Percentiles rank a stretch among this genome's conserved stretches.
phyloP scores from a whole-genome alignment of 306 rosid genomes.

The Acacia crassicarpa region DNA sequence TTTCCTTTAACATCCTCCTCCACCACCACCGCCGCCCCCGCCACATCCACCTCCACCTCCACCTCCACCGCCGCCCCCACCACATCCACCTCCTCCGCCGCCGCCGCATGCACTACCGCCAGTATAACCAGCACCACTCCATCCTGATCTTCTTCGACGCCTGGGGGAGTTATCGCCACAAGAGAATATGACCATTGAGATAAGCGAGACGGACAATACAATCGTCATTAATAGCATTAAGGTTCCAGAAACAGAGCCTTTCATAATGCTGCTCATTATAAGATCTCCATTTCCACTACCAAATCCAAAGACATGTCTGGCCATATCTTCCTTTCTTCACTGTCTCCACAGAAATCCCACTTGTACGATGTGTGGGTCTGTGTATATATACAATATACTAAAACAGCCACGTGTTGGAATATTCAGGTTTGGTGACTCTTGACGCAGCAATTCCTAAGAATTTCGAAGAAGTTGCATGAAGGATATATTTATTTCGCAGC shows the following conservation, averaged over 20 bases:
- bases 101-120: neutral
- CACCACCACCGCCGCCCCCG: neutral
- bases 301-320: neutral
- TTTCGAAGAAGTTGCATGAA: neutral
- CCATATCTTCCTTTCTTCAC: neutral
- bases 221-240: neutral
- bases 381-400: no score
- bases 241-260: neutral
- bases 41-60: no score
- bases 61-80: neutral
- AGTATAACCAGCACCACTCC: neutral
- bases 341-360: neutral
- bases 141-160: neutral
- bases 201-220: conserved; percentile 12
- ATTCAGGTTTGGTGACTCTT: neutral
- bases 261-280: neutral
- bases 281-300: neutral
- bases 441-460: neutral
- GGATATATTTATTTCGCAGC: neutral
- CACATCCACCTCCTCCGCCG: neutral
- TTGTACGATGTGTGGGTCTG: no score
- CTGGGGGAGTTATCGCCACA: neutral
- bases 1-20: neutral
- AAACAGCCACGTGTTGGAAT: no score
- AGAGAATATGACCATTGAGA: conserved; percentile 7